Percentiles rank a stretch among this genome's conserved stretches.
These are phyloP conservation scores for Peronospora tabacina DNA, from an alignment of 352 stramenopile species.

Conservation along the genomic window DNA sequence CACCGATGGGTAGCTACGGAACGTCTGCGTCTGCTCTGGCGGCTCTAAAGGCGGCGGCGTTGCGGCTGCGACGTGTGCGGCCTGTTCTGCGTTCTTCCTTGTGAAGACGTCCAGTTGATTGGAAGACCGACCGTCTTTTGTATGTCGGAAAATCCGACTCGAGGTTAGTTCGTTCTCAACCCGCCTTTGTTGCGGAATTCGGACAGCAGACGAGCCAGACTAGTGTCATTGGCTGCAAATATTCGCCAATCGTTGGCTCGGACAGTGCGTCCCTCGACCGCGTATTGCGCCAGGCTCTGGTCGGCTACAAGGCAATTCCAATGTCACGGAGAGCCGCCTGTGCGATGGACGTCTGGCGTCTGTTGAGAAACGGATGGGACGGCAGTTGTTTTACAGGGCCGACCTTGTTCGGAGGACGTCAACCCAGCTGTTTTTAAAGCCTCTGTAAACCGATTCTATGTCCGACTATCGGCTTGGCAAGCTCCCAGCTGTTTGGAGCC, in stretches of 20 bases:
- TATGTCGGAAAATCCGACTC: constrained; percentile 15
- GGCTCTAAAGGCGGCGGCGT: background rate
- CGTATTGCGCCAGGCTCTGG: background rate
- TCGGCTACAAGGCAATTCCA: no score
- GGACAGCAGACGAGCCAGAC: constrained; percentile 6
- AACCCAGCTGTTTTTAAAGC: constrained; percentile 1
- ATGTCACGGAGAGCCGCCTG: no score
- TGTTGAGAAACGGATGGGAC: background rate
- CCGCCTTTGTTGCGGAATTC: constrained; percentile 13
- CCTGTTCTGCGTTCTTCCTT: constrained; percentile 25
- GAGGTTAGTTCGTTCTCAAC: constrained; percentile 9
- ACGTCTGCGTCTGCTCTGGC: no score
- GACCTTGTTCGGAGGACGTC: constrained; percentile 10
- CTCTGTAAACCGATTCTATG: background rate
- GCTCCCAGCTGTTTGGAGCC: no score
- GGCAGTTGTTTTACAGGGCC: constrained; percentile 1
- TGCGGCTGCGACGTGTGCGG: constrained; percentile 11
- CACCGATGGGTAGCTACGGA: constrained; percentile 3
- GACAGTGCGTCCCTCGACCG: background rate
- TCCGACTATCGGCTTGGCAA: background rate
- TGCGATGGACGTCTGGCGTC: no score
- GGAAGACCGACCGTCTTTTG: constrained; percentile 29
- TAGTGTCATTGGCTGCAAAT: constrained; percentile 8
- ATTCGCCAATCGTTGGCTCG: constrained; percentile 16
- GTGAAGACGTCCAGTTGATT: constrained; percentile 26